Conservation (phyloP, 192 early-diverging fungal species). For the Entophlyctis luteolus region DNA sequence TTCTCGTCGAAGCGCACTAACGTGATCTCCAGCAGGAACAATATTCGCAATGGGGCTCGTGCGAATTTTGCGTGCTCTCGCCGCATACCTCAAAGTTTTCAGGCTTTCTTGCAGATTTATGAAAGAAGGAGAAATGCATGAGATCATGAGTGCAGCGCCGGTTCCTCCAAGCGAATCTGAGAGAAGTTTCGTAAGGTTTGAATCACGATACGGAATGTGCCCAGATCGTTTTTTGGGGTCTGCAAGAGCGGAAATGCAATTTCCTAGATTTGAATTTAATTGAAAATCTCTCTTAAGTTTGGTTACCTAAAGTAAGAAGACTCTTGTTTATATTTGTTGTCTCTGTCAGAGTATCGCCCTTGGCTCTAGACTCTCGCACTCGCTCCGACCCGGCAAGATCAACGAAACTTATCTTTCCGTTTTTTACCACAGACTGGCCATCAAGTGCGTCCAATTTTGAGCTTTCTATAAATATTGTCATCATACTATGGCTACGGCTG, state of each 20-base stretch:
- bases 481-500: slow-evolving; percentile 48
- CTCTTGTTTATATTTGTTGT: slow-evolving; percentile 56
- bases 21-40: slow-evolving; percentile 36
- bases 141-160: slow-evolving; percentile 59
- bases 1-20: slow-evolving; percentile 34
- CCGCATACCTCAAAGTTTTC: slow-evolving; percentile 59
- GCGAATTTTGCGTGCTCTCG: slow-evolving; percentile 39
- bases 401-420: slow-evolving; percentile 57
- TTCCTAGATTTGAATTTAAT: slow-evolving; percentile 27
- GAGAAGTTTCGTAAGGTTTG: slow-evolving; percentile 56
- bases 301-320: slow-evolving; percentile 48
- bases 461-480: slow-evolving; percentile 51
- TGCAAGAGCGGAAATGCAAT: slow-evolving; percentile 50
- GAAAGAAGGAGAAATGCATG: slow-evolving; percentile 78
- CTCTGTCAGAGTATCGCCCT: slow-evolving; percentile 48
- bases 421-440: slow-evolving; percentile 3
- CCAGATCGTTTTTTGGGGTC: slow-evolving; percentile 37
- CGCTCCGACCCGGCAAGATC: slow-evolving; percentile 60
- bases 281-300: not conserved
- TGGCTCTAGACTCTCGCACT: slow-evolving; percentile 50
- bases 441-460: slow-evolving; percentile 17
- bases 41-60: slow-evolving; percentile 44
- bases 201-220: slow-evolving; percentile 61
- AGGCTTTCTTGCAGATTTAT: slow-evolving; percentile 63
- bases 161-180: slow-evolving; percentile 53